A percentile compares a stretch with the other conserved stretches of the same genome.
These are phyloP conservation scores for Xylariales sp. DNA, from an alignment of 2,329 filamentous ascomycete genomes.

Conservation along the genomic window DNA sequence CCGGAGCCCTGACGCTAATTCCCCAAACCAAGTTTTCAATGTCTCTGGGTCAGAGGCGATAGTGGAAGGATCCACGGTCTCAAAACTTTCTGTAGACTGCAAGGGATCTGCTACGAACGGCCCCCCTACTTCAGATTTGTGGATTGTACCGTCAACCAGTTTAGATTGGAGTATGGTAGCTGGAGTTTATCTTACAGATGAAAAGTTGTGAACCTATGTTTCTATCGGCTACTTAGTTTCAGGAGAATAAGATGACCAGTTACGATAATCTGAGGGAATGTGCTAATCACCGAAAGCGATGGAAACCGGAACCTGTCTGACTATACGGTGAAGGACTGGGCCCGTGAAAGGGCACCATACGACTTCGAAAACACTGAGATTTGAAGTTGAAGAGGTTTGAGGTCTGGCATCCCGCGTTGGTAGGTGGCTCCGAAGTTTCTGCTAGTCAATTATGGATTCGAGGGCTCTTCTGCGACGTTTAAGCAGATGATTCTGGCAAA, in stretches of 20 bases:
- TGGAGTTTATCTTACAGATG: background rate
- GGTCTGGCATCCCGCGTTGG: no score
- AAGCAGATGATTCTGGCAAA: no score
- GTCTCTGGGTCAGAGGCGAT: background rate
- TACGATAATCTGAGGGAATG: background rate
- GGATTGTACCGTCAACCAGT: background rate
- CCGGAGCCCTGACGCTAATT: background rate
- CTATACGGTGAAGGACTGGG: constrained; percentile 1
- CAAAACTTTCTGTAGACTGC: background rate
- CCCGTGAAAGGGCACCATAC: background rate
- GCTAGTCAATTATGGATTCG: no score
- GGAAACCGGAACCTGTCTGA: background rate
- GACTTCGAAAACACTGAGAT: constrained; percentile 1
- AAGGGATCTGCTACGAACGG: background rate
- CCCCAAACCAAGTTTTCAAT: background rate
- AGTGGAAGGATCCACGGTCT: background rate
- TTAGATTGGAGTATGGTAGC: background rate
- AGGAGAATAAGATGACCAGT: background rate
- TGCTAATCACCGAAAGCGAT: background rate
- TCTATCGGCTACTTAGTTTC: background rate
- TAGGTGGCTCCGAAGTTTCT: no score
- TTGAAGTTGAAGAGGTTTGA: no score
- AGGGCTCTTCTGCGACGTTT: no score
- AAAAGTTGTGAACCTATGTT: background rate
- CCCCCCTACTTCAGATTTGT: background rate